Evolutionary conservation across 1,284 basidiomycete species (phyloP), one percentile per base, ranked within the genome.

Genomic region (Puccinia horiana): DNA sequence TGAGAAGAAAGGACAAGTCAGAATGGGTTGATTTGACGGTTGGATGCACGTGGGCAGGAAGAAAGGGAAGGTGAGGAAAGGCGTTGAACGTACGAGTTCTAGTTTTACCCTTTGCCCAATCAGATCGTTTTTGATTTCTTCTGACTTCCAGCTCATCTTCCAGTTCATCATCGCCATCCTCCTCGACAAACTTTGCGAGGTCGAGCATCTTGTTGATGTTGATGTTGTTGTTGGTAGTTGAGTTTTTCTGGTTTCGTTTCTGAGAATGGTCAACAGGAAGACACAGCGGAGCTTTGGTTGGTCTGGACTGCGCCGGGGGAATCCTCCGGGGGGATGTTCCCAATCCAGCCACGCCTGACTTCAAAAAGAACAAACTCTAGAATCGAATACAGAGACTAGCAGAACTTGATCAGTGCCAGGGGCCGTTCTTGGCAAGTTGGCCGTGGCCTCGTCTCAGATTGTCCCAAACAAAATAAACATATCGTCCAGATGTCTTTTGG

Each of bases 21-120:
- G 56, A 58, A 5, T 23, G 29, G 9, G 63, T 16, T 44, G 40
- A 40, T 44, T 47, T 8, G 23, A 6, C 44, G 35, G 49, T 11
- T 2, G 1, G 58, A 67, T 3, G 37, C 4, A 56, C 52, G 40
- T 3, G 42, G n/a, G 44, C 23, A 70, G 32, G 14, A n/a, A 75
- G 23, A 47, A 18, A 11, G 32, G 12, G 37, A 75, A n/a, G 16
- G 47, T 42, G 47, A 75, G 20, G 26, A 29, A 54, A n/a, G 37
- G 52, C 9, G 20, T 52, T 4, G 35, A 5, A 20, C 47, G 35
- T 20, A 80, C 77, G 70, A 47, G 79, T 40, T 74, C 79, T 73
- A 4, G 70, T 72, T 65, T 81, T 81, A 0, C 79, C 79, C 56
- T 65, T 74, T 61, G 70, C 79, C 79, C 79, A 81, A 2, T 81